Base-by-base conservation (phyloP, 164 flowering plant genomes). In the Akebia trifoliata region DNA sequence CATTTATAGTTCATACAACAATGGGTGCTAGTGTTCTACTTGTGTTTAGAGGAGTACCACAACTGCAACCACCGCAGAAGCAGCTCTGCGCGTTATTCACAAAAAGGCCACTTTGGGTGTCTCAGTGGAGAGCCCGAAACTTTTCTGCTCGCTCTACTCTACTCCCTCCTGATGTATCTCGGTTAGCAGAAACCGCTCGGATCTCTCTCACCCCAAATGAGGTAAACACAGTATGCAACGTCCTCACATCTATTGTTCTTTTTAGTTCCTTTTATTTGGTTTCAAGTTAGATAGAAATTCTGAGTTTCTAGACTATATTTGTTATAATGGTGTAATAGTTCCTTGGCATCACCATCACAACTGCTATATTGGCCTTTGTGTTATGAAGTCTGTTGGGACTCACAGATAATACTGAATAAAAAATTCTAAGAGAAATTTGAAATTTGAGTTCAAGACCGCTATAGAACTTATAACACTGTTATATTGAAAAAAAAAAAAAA, bases 111-210 rank as follows among this genome's bases (percentile, higher is more conserved):
- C 34, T 43, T 47, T 47, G 39, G 54, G 30, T 24, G 6, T 36
- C 54, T 25, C 22, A 2, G 11, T 25, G n/a, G 7, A 54, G 44
- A 20, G 0, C 30, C 18, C 67, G 70, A 2, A 20, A 55, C 38
- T 66, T 54, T 54, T 65, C 73, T 26, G 38, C 63, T 52, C 58
- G 36, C 11, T 60, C 71, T 36, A 37, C 71, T 64, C 81, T 78
- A 44, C 68, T 60, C 21, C 87, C 89, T 7, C 90, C 96, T 0
- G 89, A 92, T 56, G 70, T 92, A 44, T 53, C 81, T 61, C 76
- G 74, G 46, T 76, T 87, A 65, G 93, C 91, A 1, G 72, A 87
- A 62, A 79, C 84, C 43, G 98, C 96, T 70, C 89, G 95, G 8
- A 86, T 88, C 61, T 78, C 95, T 59, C 89, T 92, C 61, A 77